A percentile compares a stretch with the other conserved stretches of the same genome.
Evolutionary conservation across 108 stramenopile species (phyloP).

Genomic region (Cyclotella choctawhatcheeana): DNA sequence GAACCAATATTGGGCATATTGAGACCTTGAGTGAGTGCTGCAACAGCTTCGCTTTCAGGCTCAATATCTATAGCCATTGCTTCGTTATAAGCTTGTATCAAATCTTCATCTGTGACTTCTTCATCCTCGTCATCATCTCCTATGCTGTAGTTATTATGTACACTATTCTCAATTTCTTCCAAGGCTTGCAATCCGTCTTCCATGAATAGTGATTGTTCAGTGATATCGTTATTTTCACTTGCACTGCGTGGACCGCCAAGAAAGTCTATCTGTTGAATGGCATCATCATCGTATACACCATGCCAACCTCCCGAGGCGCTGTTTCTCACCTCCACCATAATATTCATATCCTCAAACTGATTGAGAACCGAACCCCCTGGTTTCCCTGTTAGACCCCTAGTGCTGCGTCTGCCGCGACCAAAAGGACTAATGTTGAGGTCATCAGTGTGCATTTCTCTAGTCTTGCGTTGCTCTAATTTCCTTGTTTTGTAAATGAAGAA

Average conservation of each 20-base stretch:
- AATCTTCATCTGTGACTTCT: conserved; percentile 46
- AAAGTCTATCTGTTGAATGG: conserved; percentile 41
- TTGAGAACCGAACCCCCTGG: conserved; percentile 18
- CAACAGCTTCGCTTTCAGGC: conserved; percentile 27
- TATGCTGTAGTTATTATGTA: conserved; percentile 31
- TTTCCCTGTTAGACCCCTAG: conserved; percentile 19
- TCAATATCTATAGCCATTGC: conserved; percentile 44
- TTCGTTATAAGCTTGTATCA: conserved; percentile 54
- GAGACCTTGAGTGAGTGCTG: background rate
- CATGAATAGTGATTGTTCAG: conserved; percentile 50
- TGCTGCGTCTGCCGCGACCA: conserved; percentile 4
- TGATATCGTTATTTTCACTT: conserved; percentile 26
- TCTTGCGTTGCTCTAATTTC: conserved; percentile 1
- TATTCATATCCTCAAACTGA: conserved; percentile 28
- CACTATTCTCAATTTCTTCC: conserved; percentile 47
- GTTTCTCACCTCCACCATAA: conserved; percentile 45
- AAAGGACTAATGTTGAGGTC: conserved; percentile 3
- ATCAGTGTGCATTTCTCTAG: background rate
- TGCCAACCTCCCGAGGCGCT: conserved; percentile 48
- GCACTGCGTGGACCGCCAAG: conserved; percentile 14
- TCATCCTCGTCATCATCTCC: conserved; percentile 36
- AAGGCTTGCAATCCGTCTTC: conserved; percentile 47
- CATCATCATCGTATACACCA: conserved; percentile 38
- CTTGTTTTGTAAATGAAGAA: conserved; percentile 6
- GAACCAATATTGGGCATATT: conserved; percentile 36